Percentiles rank a stretch among this genome's conserved stretches.
Evolutionary conservation across 139 green algal species (phyloP).

Genomic region (Chara braunii): DNA sequence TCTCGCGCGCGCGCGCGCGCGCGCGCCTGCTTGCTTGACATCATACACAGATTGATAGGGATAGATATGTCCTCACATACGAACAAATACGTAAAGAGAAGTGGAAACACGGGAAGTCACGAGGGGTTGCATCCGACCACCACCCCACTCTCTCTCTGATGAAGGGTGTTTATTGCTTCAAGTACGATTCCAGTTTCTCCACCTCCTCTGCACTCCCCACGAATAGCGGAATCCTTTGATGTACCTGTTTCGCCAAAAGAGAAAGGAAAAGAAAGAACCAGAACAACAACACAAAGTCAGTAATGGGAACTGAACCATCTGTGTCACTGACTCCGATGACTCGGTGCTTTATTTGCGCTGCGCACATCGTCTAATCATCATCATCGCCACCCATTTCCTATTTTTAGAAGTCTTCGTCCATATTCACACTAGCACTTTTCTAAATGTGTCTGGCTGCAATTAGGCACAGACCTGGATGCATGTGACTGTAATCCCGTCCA

Average conservation of each 20-base stretch:
- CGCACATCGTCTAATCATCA: too few species aligned
- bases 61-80: background rate
- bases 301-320: background rate
- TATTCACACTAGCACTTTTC: too few species aligned
- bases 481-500: too few species aligned
- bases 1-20: too few species aligned
- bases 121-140: background rate
- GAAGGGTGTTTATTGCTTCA: background rate
- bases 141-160: background rate
- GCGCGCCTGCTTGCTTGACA: too few species aligned
- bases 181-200: slow-evolving; percentile 80
- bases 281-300: too few species aligned
- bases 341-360: background rate
- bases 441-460: too few species aligned
- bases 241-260: too few species aligned
- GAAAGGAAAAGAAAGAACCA: too few species aligned
- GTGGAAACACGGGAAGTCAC: background rate
- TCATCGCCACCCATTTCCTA: background rate
- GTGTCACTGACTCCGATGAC: background rate
- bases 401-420: background rate
- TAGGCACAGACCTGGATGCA: too few species aligned
- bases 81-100: background rate
- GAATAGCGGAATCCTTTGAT: slow-evolving; percentile 70
- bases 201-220: slow-evolving; percentile 82
- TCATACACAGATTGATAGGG: background rate